Evolutionary conservation across 179 eudicot species (phyloP).

Genomic region (Vitellaria paradoxa): DNA sequence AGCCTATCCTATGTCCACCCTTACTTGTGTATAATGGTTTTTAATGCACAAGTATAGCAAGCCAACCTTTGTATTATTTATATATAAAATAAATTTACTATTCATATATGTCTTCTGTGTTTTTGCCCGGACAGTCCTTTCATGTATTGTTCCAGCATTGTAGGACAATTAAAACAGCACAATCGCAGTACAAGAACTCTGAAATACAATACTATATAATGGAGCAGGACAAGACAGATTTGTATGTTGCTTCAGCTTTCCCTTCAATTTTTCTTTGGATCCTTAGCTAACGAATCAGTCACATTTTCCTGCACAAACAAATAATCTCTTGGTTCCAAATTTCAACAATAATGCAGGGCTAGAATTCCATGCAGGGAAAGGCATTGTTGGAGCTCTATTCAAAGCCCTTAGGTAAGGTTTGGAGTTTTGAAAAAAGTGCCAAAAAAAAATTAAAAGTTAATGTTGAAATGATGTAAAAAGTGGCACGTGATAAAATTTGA

Average conservation of each 20-base stretch:
- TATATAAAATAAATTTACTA: neutral
- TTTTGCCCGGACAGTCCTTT: neutral
- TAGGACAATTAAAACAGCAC: neutral
- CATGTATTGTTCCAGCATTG: neutral
- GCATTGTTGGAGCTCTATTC: too few species aligned
- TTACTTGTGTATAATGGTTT: too few species aligned
- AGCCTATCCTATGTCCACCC: too few species aligned
- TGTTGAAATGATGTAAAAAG: too few species aligned
- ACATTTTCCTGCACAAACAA: constrained; percentile 10
- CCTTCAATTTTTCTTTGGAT: constrained; percentile 11
- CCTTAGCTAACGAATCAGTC: constrained; percentile 1
- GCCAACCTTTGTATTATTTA: neutral
- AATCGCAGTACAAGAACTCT: neutral
- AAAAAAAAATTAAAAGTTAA: too few species aligned
- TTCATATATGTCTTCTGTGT: neutral
- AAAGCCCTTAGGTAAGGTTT: too few species aligned
- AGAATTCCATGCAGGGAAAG: too few species aligned
- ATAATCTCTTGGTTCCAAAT: neutral
- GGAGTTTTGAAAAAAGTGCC: too few species aligned
- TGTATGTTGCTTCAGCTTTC: neutral
- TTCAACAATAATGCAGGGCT: too few species aligned
- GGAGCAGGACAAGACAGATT: neutral
- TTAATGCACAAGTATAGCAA: too few species aligned
- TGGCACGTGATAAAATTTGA: too few species aligned
- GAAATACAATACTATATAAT: neutral